Evolutionary conservation across 2,329 filamentous ascomycete genomes (phyloP).

Genomic region (Trichoderma sp.): DNA sequence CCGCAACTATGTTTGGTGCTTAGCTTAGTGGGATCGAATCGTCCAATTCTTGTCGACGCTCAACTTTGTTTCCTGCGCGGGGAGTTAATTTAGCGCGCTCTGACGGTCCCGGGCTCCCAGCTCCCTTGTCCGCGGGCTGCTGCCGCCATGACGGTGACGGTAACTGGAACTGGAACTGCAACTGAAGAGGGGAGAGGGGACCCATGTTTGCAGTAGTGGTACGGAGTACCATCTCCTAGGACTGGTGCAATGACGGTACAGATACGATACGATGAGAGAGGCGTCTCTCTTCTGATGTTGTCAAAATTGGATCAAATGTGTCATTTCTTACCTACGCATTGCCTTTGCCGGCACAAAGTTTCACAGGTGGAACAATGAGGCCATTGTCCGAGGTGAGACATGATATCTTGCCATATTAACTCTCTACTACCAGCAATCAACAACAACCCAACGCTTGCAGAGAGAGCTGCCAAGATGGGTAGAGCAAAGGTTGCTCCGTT

Average conservation of each 20-base stretch:
- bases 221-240: background rate
- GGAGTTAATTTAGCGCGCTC: background rate
- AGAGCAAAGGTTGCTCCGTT: background rate
- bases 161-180: conserved; percentile 5
- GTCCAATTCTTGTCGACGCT: background rate
- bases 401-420: background rate
- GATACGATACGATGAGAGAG: background rate
- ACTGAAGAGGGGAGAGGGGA: background rate
- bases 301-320: background rate
- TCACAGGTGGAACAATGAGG: conserved; percentile 3
- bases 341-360: background rate
- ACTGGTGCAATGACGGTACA: background rate
- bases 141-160: conserved; percentile 17
- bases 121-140: background rate
- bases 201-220: background rate
- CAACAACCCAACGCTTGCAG: background rate
- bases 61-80: background rate
- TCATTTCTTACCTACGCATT: background rate
- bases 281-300: background rate
- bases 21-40: background rate
- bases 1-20: background rate
- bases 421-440: background rate
- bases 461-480: background rate
- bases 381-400: conserved; percentile 20
- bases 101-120: background rate